phyloP scores from a whole-genome alignment of 176 grass and related monocot genomes.

The Bonia amplexicaulis region DNA sequence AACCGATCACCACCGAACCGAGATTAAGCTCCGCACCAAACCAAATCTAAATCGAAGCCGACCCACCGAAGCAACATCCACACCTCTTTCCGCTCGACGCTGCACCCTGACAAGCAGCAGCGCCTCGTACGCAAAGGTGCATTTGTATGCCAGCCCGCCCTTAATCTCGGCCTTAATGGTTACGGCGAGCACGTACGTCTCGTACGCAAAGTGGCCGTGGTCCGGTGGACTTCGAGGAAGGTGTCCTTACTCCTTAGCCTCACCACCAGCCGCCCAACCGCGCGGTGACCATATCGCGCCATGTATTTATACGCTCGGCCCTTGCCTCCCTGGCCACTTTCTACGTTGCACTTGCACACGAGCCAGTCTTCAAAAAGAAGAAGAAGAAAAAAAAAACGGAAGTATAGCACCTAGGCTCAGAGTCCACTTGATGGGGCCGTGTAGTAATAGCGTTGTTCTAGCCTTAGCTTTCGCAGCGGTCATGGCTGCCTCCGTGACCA shows the following conservation, averaged over 20 bases:
- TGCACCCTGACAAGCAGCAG: not conserved
- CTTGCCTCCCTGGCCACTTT: not conserved
- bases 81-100: not conserved
- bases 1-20: no score
- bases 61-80: not conserved
- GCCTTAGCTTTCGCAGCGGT: not conserved
- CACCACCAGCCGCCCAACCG: not conserved
- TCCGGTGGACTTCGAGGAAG: not conserved
- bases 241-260: no score
- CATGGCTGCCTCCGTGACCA: not conserved
- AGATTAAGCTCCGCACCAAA: not conserved
- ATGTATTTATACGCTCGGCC: not conserved
- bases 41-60: not conserved
- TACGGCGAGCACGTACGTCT: not conserved
- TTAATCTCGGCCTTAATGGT: slow-evolving; percentile 1
- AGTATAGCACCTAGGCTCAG: not conserved
- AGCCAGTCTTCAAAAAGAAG: no score
- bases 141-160: not conserved
- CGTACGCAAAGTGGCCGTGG: slow-evolving; percentile 1
- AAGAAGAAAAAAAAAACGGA: no score
- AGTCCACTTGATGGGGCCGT: not conserved
- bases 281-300: not conserved
- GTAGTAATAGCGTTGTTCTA: not conserved
- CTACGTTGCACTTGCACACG: not conserved
- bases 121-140: slow-evolving; percentile 21